Evolutionary conservation across 768 basidiomycete species (phyloP), one percentile per base, ranked within the genome.

Genomic region (Termitomyces sp.): DNA sequence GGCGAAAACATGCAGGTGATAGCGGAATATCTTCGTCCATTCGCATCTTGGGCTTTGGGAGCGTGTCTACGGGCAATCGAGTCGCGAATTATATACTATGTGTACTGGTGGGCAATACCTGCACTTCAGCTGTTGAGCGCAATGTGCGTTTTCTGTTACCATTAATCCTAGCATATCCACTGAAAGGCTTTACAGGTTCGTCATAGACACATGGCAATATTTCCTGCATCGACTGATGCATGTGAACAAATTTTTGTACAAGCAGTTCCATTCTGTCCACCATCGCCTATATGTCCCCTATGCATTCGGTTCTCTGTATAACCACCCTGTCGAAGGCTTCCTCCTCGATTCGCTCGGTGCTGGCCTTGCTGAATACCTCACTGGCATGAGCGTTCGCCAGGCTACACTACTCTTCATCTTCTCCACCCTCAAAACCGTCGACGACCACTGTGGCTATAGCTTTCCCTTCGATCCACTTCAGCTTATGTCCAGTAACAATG

Each of bases 121-220:
- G 63, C 72, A 2, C 66, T 77, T 9, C 94, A 94, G 71, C 72
- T 95, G 34, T 60, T 90, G 0, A 73, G 84, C 28, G 94, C 93
- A 12, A 87, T 94, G 96, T 98, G 67, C 68, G 94, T 85, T 8
- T n/a, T 21, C 9, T 28, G 47, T 55, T 39, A n/a, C 39, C 55
- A 37, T 42, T 25, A 25, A 47, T 25, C 21, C 34, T 23, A 19
- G 25, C 14, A 23, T 28, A 21, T 16, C 17, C 27, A 41, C 14
- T 42, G 14, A 40, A 52, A 1, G 19, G 21, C 39, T 23, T 19
- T 23, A 3, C 59, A 96, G 97, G 76, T 91, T 97, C 70, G 67
- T 94, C 57, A 86, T 98, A 63, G 97, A 99, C 74, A 94, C 94
- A 32, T 98, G 94, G 94, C 95, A 99, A 70, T 99, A 98, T 72